phyloP scores from a whole-genome alignment of 345 rosid genomes.

The Mangifera indica region DNA sequence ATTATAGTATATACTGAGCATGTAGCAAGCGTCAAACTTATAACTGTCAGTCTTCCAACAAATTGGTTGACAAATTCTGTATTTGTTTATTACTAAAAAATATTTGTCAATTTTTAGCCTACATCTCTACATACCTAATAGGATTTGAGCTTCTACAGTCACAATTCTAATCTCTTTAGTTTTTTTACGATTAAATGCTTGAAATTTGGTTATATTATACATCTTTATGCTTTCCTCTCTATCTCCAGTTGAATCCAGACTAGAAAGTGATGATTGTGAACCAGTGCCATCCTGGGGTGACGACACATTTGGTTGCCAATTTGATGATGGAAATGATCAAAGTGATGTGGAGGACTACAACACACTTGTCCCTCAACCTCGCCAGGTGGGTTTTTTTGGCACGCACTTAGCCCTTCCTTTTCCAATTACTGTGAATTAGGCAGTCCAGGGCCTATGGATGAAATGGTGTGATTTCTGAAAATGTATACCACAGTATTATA shows the following conservation, averaged over 20 bases:
- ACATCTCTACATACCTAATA: background rate
- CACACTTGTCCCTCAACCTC: constrained; percentile 81
- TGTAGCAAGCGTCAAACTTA: background rate
- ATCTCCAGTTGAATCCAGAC: constrained; percentile 53
- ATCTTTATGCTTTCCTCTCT: constrained; percentile 18
- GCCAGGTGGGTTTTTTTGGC: constrained; percentile 56
- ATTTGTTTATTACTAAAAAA: background rate
- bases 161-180: background rate
- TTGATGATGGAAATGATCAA: constrained; percentile 52
- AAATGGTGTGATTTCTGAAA: background rate
- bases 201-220: background rate
- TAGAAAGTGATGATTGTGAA: constrained; percentile 49
- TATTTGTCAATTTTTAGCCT: background rate
- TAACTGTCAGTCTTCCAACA: background rate
- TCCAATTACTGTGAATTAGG: background rate
- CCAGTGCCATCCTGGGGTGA: constrained; percentile 60
- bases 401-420: background rate
- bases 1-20: background rate
- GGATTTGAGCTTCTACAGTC: background rate
- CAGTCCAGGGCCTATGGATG: background rate
- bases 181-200: background rate
- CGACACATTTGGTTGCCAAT: constrained; percentile 52
- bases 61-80: background rate
- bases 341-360: constrained; percentile 60
- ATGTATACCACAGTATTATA: constrained; percentile 11